Conservation (phyloP, 2,329 filamentous ascomycete species). For the Trichoderma harzianum region DNA sequence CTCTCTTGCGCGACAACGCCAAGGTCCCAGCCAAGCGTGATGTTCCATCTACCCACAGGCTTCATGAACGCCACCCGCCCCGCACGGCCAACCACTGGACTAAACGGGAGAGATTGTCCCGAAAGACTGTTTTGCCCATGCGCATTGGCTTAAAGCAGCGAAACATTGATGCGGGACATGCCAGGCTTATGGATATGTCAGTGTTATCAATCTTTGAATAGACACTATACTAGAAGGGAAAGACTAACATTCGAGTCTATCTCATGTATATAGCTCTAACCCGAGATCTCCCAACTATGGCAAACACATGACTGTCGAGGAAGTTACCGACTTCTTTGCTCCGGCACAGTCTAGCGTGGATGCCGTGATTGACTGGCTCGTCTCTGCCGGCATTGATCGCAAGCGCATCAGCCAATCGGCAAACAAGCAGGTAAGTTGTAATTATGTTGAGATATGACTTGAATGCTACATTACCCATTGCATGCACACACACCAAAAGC, state of each 20-base stretch:
- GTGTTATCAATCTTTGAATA: not conserved
- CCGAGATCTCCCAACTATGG: not conserved
- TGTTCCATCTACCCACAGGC: not conserved
- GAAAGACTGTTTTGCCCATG: constrained; percentile 36
- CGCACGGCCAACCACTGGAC: constrained; percentile 12
- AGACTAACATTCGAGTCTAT: not conserved
- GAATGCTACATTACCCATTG: not conserved
- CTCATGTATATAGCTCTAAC: not conserved
- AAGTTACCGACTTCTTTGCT: constrained; percentile 21
- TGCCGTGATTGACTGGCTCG: constrained; percentile 51
- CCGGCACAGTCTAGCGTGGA: constrained; percentile 42
- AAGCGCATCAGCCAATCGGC: constrained; percentile 47
- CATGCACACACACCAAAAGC: not conserved
- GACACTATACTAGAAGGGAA: not conserved
- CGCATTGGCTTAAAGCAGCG: constrained; percentile 35
- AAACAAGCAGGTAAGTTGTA: constrained; percentile 31
- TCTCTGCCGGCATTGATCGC: constrained; percentile 44
- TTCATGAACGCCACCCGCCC: not conserved
- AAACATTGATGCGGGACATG: not conserved
- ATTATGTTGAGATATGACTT: not conserved
- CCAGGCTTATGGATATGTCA: constrained; percentile 7
- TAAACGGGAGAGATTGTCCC: not conserved
- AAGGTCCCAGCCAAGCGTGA: not conserved
- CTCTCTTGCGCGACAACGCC: not conserved
- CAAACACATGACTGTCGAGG: constrained; percentile 6